Conservation (phyloP, 192 early-diverging fungal species). For the Coemansia asiatica region DNA sequence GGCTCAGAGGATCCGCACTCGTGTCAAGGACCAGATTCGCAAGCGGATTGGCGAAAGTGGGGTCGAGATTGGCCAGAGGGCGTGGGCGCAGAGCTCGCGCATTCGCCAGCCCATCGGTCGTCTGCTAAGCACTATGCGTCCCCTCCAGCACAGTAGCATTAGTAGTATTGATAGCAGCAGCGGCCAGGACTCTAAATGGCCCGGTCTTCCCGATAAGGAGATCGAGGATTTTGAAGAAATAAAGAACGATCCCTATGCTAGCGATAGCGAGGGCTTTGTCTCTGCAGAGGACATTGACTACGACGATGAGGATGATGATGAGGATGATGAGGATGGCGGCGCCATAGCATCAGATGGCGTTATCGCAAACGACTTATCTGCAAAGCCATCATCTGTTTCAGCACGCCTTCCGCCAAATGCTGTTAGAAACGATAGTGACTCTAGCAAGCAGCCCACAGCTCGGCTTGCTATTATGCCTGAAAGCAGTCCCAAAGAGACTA, state of each 20-base stretch:
- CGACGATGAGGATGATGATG: no score
- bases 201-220: slow-evolving; percentile 12
- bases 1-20: slow-evolving; percentile 41
- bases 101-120: slow-evolving; percentile 43
- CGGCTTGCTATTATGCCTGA: slow-evolving; percentile 1
- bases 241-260: slow-evolving; percentile 22
- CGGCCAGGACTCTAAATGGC: not conserved
- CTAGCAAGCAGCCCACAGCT: not conserved
- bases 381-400: not conserved
- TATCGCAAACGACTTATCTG: slow-evolving; percentile 5
- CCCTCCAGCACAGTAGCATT: not conserved
- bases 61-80: slow-evolving; percentile 16
- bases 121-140: slow-evolving; percentile 34
- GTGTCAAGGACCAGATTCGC: slow-evolving; percentile 33
- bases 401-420: slow-evolving; percentile 46
- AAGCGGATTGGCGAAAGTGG: slow-evolving; percentile 22
- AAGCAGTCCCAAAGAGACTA: slow-evolving; percentile 13
- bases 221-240: slow-evolving; percentile 38
- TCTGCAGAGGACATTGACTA: slow-evolving; percentile 47
- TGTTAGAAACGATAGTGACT: not conserved
- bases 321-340: no score
- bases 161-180: no score
- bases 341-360: not conserved
- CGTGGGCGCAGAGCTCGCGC: slow-evolving; percentile 36
- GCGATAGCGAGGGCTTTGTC: slow-evolving; percentile 54